phyloP scores from a whole-genome alignment of 805 yeast genomes.

The Myxozyma nipponensis region DNA sequence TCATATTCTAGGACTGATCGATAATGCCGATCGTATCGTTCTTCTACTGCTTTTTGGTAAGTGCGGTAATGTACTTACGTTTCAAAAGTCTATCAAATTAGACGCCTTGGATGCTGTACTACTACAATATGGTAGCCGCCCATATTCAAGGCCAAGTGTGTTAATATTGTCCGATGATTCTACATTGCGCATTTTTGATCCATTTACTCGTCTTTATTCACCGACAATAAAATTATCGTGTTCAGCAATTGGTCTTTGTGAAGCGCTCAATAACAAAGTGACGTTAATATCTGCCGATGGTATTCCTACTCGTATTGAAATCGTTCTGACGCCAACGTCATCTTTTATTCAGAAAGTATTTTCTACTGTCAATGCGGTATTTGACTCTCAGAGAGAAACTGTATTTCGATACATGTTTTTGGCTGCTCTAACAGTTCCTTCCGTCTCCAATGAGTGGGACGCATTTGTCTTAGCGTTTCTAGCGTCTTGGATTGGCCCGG shows the following conservation, averaged over 20 bases:
- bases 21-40: constrained; percentile 43
- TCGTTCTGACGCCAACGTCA: constrained; percentile 5
- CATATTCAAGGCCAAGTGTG: constrained; percentile 3
- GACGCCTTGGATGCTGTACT: constrained; percentile 40
- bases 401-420: constrained; percentile 7
- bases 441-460: constrained; percentile 19
- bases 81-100: constrained; percentile 36
- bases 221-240: too few relatives aligned
- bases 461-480: constrained; percentile 22
- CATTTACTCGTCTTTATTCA: constrained; percentile 52
- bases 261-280: background rate
- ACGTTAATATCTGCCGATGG: constrained; percentile 1
- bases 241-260: too few relatives aligned
- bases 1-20: constrained; percentile 55
- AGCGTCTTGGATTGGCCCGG: constrained; percentile 25
- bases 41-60: constrained; percentile 51
- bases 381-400: constrained; percentile 8
- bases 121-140: constrained; percentile 36
- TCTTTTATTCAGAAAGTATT: constrained; percentile 2
- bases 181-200: constrained; percentile 47
- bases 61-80: too few relatives aligned
- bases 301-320: constrained; percentile 8
- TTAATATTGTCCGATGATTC: constrained; percentile 17
- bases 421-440: constrained; percentile 4
- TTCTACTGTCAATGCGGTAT: constrained; percentile 5